phyloP scores from a whole-genome alignment of 192 early-diverging fungal genomes.

The Umbelopsis ramanniana region DNA sequence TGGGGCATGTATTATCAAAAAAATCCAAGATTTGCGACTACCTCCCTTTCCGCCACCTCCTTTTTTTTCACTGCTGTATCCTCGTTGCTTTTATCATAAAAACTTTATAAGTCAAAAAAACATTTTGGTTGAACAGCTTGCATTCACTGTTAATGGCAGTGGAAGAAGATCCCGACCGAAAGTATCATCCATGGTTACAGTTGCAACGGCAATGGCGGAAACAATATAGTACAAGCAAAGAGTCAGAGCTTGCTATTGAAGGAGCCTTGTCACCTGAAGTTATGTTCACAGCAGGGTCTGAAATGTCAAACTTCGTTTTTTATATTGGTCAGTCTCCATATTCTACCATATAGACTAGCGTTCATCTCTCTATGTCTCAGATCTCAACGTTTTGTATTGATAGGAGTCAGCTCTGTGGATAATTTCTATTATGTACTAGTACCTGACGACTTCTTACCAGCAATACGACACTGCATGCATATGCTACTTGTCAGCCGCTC shows the following conservation, averaged over 20 bases:
- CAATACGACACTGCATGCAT: conserved; percentile 6
- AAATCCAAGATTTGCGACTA: neutral
- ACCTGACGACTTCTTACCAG: conserved; percentile 5
- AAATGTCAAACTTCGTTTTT: neutral
- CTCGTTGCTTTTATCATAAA: conserved; percentile 8
- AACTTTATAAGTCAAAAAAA: neutral
- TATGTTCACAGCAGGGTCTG: neutral
- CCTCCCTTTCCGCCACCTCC: neutral
- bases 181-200: neutral
- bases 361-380: neutral
- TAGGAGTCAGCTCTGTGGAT: neutral
- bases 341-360: neutral
- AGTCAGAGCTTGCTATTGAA: neutral
- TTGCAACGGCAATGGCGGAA: conserved; percentile 10
- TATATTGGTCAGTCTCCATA: neutral
- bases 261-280: neutral
- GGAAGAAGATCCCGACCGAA: neutral
- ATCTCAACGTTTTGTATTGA: neutral
- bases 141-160: neutral
- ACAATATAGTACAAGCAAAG: neutral
- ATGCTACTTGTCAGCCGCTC: neutral
- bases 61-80: neutral
- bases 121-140: neutral
- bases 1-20: conserved; percentile 11
- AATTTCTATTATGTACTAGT: neutral